Base-by-base conservation (phyloP, 768 basidiomycete species). In the Grammothele lineata region DNA sequence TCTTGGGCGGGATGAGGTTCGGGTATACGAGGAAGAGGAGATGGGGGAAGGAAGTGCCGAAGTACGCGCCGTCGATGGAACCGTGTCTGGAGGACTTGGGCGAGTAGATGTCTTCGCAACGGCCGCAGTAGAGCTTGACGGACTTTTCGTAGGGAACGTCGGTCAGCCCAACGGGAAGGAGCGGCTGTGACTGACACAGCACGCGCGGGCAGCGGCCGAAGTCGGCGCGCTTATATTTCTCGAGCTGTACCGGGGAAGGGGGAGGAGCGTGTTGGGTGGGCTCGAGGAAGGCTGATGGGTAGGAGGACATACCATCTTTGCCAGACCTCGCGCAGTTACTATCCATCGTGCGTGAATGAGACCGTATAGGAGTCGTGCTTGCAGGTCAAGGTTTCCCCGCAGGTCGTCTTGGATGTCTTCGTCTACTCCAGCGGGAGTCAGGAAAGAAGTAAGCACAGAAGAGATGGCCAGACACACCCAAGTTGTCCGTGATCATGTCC, bases 81-180 rank as follows among this genome's bases (percentile, higher is more conserved):
- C 95, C 95, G 65, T 99, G 96, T 23, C 95, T 81, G 5, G 92
- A 93, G 1, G 90, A 93, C 66, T 99, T 99, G 30, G 96, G 96
- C 0, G 89, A 92, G 69, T 98, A 99, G 57, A 99, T 85, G 68
- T 99, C 96, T 69, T 99, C 95, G 68, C 96, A 99, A 30, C 93
- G 85, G 2, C 93, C 94, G 64, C 96, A 99, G 70, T 93, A 97
- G 40, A 99, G 86, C 65, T 99, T 99, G 64, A 98, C 95, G 24
- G 92, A 93, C 70, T 98, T 99, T 65, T 96, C 91, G 67, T 96
- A 98, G 0, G 96, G 89, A n/a, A 92, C 77, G 66, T 99, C 96
- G 51, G 90, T 93, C 23, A 98, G 83, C 15, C 96, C 96, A 53
- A 98, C 91, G 14, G 96, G 96, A 25, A 98, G 87, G 53, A 99